Base-by-base conservation (phyloP, 2,329 filamentous ascomycete species). In the Bisporella sp. region DNA sequence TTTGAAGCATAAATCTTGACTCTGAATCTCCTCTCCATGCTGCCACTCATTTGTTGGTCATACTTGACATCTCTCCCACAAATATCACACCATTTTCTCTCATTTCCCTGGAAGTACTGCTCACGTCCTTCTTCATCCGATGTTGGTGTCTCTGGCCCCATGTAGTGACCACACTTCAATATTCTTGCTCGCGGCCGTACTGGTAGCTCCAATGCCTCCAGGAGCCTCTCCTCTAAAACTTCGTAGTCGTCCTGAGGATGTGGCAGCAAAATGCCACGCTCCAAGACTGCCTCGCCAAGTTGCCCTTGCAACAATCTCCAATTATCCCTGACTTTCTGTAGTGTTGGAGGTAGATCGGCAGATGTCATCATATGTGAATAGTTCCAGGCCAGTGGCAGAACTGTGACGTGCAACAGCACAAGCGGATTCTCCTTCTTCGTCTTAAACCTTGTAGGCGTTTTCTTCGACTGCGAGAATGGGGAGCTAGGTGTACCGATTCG, bases 1-100 rank as follows among this genome's bases (percentile, higher is more conserved):
- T 97, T 99, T 47, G 90, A 92, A 1, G 93, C 93, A 63, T 92
- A 99, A 1, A 97, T 84, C 64, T 90, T 93, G 66, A 97, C 77
- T 31, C 83, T 79, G 74, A 89, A 93, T 77, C 75, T 40, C n/a
- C 57, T 59, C 31, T 62, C 58, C 31, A 54, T 48, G 11, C 52
- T 47, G n/a, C 28, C 6, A 30, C 28, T 53, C 21, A 55, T 39
- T 2, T 54, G 50, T 12, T 58, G 52, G 41, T 66, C 63, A 35
- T 63, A 54, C 42, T 54, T 57, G 2, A 67, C 58, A 48, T 66
- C 63, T 32, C 59, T 51, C 12, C 57, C 45, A 41, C 65, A 67
- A 12, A 65, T 64, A 41, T 66, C 62, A 42, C 65, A 67, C 60
- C 62, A 66, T 41, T 56, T 58, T 28, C 55, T 57, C n/a, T 53